Percentiles rank a stretch among this genome's conserved stretches.
Evolutionary conservation across 2,329 filamentous ascomycete genomes (phyloP).

Genomic region (Stemphylium lycopersici): DNA sequence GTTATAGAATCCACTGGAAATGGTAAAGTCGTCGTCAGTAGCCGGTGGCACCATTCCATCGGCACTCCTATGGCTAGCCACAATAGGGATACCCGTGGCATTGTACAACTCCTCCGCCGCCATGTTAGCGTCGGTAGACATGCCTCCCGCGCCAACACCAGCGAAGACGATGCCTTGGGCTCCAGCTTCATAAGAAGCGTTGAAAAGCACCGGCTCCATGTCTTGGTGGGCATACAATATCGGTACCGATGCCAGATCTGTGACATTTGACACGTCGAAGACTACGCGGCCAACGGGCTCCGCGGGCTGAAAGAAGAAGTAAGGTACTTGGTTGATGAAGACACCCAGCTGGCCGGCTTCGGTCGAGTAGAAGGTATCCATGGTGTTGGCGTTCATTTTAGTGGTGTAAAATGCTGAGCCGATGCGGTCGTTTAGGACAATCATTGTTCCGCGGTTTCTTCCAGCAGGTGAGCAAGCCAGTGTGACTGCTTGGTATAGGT

Average conservation of each 20-base stretch:
- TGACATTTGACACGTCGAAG: slow-evolving; percentile 48
- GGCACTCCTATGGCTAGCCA: slow-evolving; percentile 59
- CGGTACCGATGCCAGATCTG: slow-evolving; percentile 62
- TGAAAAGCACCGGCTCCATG: slow-evolving; percentile 56
- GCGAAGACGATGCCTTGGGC: slow-evolving; percentile 63
- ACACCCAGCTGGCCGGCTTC: slow-evolving; percentile 63
- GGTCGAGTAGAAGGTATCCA: slow-evolving; percentile 66
- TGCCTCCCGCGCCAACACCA: slow-evolving; percentile 61
- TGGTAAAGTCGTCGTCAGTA: slow-evolving; percentile 36
- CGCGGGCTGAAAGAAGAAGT: slow-evolving; percentile 64
- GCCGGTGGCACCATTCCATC: slow-evolving; percentile 58
- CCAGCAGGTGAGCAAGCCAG: slow-evolving; percentile 58
- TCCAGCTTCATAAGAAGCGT: slow-evolving; percentile 57
- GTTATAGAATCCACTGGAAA: slow-evolving; percentile 61
- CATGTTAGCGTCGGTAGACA: slow-evolving; percentile 32
- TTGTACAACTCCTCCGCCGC: slow-evolving; percentile 55
- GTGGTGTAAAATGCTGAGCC: slow-evolving; percentile 63
- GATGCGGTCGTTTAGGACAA: slow-evolving; percentile 68
- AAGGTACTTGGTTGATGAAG: slow-evolving; percentile 63
- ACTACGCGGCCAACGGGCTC: slow-evolving; percentile 53
- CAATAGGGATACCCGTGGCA: slow-evolving; percentile 56
- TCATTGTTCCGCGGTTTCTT: slow-evolving; percentile 61
- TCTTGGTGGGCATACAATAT: slow-evolving; percentile 64
- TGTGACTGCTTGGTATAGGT: slow-evolving; percentile 65
- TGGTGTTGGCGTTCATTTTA: slow-evolving; percentile 67